Evolutionary conservation across 1,284 basidiomycete genomes (phyloP).

Genomic region (Coniferiporia sulphurascens): DNA sequence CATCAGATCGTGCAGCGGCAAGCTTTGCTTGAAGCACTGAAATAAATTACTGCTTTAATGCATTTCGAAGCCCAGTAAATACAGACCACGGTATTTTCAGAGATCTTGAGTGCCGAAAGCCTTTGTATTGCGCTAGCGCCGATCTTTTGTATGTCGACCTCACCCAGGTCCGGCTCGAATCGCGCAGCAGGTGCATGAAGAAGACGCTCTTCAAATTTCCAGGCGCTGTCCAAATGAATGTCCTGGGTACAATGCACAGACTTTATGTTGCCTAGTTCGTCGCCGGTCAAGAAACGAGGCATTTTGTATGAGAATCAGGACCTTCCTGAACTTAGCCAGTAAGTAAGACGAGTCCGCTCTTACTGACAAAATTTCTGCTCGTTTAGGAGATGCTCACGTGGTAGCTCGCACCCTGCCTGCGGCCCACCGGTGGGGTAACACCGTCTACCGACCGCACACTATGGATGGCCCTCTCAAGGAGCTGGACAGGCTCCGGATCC

Average conservation of each 20-base stretch:
- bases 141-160: slow-evolving; percentile 21
- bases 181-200: slow-evolving; percentile 31
- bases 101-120: slow-evolving; percentile 24
- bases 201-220: slow-evolving; percentile 30
- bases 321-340: neutral
- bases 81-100: slow-evolving; percentile 24
- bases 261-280: slow-evolving; percentile 68
- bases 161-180: neutral
- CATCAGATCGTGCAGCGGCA: slow-evolving; percentile 57
- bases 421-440: no score
- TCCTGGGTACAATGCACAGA: slow-evolving; percentile 39
- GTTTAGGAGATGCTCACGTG: no score
- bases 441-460: neutral
- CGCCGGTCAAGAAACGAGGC: slow-evolving; percentile 64
- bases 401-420: no score
- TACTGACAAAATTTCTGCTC: no score
- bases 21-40: slow-evolving; percentile 42
- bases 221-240: slow-evolving; percentile 17
- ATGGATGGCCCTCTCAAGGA: slow-evolving; percentile 76
- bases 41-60: slow-evolving; percentile 12
- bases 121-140: slow-evolving; percentile 39
- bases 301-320: slow-evolving; percentile 31
- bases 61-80: neutral
- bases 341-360: no score
- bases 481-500: slow-evolving; percentile 63